phyloP scores from a whole-genome alignment of 371 early-diverging fungal species.

The Zychaea mexicana region DNA sequence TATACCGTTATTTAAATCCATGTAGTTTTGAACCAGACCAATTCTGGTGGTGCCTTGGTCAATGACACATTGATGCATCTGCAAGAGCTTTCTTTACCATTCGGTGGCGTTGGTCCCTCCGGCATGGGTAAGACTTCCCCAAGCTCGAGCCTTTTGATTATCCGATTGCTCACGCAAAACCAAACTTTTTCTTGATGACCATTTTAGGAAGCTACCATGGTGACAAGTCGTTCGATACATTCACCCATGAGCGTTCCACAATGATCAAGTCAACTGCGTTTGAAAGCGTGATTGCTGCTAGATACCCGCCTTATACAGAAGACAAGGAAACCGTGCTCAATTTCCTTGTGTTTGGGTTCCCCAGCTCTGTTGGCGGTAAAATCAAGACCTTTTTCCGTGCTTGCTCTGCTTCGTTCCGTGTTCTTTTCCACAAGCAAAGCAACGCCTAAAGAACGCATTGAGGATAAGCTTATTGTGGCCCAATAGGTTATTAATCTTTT shows the following conservation, averaged over 20 bases:
- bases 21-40: constrained; percentile 48
- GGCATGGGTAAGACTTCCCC: constrained; percentile 69
- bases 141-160: too few species aligned
- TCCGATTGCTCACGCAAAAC: too few species aligned
- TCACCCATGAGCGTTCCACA: constrained; percentile 66
- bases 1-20: neutral
- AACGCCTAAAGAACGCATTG: constrained; percentile 5
- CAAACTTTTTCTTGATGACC: neutral
- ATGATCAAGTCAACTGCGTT: constrained; percentile 53
- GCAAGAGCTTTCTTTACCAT: constrained; percentile 64
- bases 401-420: constrained; percentile 15
- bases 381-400: constrained; percentile 23
- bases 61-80: constrained; percentile 75
- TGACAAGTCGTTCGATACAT: constrained; percentile 71
- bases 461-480: neutral
- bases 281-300: constrained; percentile 45
- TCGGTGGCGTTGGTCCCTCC: constrained; percentile 87
- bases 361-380: constrained; percentile 30
- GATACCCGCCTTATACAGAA: constrained; percentile 54
- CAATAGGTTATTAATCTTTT: neutral
- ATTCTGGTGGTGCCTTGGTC: constrained; percentile 68
- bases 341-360: constrained; percentile 18
- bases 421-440: constrained; percentile 13
- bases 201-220: constrained; percentile 69
- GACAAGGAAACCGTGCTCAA: constrained; percentile 31